phyloP scores from a whole-genome alignment of 2,329 filamentous ascomycete genomes.

The Exophiala calicioides region DNA sequence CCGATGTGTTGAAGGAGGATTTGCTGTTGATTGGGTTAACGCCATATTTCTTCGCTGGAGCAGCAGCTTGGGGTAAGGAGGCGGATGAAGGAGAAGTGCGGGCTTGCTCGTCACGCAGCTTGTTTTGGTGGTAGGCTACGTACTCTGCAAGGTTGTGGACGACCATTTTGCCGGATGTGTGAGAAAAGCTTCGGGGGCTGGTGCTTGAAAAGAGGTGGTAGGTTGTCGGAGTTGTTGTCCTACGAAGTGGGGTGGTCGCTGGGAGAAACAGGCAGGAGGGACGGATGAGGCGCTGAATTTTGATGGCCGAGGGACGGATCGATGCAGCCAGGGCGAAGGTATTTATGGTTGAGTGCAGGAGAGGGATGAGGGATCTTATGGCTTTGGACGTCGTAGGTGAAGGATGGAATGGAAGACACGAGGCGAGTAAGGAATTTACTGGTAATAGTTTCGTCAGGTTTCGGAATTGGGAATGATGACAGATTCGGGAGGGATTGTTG shows the following conservation, averaged over 20 bases:
- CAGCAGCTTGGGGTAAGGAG: too few species aligned
- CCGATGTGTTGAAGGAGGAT: slow-evolving; percentile 58
- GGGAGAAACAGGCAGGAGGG: slow-evolving; percentile 3
- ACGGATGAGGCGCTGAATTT: slow-evolving; percentile 21
- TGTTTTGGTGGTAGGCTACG: slow-evolving; percentile 32
- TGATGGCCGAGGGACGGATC: slow-evolving; percentile 21
- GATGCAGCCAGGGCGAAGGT: slow-evolving; percentile 34
- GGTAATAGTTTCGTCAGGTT: neutral
- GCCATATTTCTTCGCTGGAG: slow-evolving; percentile 29
- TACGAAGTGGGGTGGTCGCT: slow-evolving; percentile 14
- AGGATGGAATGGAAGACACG: slow-evolving; percentile 3
- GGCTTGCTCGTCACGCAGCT: slow-evolving; percentile 30
- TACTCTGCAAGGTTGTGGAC: slow-evolving; percentile 46
- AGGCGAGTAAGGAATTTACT: slow-evolving; percentile 22
- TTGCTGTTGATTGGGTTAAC: slow-evolving; percentile 50
- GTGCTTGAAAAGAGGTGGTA: slow-evolving; percentile 35
- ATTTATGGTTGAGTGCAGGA: slow-evolving; percentile 23
- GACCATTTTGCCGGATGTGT: slow-evolving; percentile 47
- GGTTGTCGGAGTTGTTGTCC: slow-evolving; percentile 3
- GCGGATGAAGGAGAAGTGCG: slow-evolving; percentile 5
- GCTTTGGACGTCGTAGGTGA: too few species aligned
- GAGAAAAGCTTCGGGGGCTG: slow-evolving; percentile 41
- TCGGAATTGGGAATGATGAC: slow-evolving; percentile 15
- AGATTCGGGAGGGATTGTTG: neutral
- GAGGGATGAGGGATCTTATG: slow-evolving; percentile 3